Conservation (phyloP, 2,329 filamentous ascomycete species). For the Mycosphaerella sp. region DNA sequence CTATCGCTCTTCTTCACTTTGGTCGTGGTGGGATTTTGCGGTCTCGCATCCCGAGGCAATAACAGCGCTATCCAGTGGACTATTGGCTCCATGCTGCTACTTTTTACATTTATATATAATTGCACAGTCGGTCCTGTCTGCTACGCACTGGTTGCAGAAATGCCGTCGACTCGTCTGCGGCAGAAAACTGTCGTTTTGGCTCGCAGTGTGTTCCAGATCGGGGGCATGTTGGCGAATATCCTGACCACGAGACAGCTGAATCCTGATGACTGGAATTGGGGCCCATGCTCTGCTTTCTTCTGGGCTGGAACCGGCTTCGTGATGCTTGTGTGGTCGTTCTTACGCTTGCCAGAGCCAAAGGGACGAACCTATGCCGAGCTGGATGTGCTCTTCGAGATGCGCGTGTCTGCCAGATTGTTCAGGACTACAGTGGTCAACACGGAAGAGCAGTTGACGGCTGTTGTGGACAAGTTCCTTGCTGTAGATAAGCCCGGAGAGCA, state of each 20-base stretch:
- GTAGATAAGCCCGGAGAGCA: too few species aligned
- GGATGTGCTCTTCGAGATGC: constrained; percentile 40
- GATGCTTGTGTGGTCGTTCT: constrained; percentile 37
- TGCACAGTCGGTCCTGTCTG: constrained; percentile 24
- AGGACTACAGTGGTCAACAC: constrained; percentile 14
- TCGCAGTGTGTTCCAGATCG: constrained; percentile 24
- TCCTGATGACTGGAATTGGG: constrained; percentile 18
- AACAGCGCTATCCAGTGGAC: constrained; percentile 15
- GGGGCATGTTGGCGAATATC: constrained; percentile 20
- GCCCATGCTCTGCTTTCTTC: constrained; percentile 32
- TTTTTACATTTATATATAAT: constrained; percentile 22
- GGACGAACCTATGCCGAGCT: constrained; percentile 39
- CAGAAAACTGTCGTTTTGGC: constrained; percentile 29
- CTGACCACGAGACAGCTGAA: constrained; percentile 21
- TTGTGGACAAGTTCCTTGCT: not conserved
- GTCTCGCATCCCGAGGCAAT: constrained; percentile 10
- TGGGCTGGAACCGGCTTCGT: constrained; percentile 36
- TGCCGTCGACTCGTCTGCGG: constrained; percentile 26
- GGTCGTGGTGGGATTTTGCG: constrained; percentile 23
- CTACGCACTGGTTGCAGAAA: constrained; percentile 27
- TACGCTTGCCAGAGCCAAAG: constrained; percentile 41
- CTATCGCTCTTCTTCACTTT: constrained; percentile 12
- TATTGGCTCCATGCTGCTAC: constrained; percentile 21
- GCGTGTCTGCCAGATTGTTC: constrained; percentile 37
- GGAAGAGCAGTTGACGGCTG: constrained; percentile 6